Evolutionary conservation across 805 yeast genomes (phyloP).

Genomic region (Candida ponderosae): DNA sequence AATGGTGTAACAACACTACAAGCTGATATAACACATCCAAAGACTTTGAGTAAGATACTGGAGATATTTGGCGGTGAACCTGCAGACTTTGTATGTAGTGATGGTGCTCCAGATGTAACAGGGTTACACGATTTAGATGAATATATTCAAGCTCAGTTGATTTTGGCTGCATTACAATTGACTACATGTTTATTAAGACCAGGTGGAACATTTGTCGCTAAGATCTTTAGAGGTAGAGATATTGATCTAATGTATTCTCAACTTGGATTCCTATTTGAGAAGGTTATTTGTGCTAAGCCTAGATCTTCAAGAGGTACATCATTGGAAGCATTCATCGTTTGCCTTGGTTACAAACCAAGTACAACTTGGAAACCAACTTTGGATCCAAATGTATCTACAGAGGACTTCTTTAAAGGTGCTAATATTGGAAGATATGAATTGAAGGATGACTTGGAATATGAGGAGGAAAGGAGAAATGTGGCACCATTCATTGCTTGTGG

Average conservation of each 20-base stretch:
- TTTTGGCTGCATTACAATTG: conserved; percentile 83
- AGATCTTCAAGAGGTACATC: conserved; percentile 93
- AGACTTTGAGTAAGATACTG: conserved; percentile 67
- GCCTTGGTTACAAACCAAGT: conserved; percentile 81
- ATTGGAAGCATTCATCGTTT: conserved; percentile 88
- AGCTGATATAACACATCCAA: conserved; percentile 96
- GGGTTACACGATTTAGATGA: conserved; percentile 96
- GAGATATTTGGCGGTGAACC: conserved; percentile 83
- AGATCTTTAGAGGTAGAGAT: conserved; percentile 93
- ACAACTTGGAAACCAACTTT: conserved; percentile 73
- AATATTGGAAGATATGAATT: conserved; percentile 46
- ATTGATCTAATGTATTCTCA: conserved; percentile 93
- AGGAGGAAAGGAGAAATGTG: conserved; percentile 60
- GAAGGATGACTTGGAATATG: conserved; percentile 36
- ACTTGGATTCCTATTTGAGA: conserved; percentile 74
- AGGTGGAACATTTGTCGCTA: conserved; percentile 93
- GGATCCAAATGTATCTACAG: conserved; percentile 54
- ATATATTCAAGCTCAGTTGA: conserved; percentile 91
- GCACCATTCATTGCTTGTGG: conserved; percentile 98
- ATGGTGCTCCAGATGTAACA: conserved; percentile 98
- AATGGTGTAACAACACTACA: conserved; percentile 83
- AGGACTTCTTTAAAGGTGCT: conserved; percentile 69
- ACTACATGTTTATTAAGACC: conserved; percentile 84
- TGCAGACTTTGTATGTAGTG: conserved; percentile 94
- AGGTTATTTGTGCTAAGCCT: conserved; percentile 93